Percentiles rank a stretch among this genome's conserved stretches.
These are phyloP conservation scores for Trichoderma afroharzianum DNA, from an alignment of 2,329 filamentous ascomycete genomes.

Conservation along the genomic window DNA sequence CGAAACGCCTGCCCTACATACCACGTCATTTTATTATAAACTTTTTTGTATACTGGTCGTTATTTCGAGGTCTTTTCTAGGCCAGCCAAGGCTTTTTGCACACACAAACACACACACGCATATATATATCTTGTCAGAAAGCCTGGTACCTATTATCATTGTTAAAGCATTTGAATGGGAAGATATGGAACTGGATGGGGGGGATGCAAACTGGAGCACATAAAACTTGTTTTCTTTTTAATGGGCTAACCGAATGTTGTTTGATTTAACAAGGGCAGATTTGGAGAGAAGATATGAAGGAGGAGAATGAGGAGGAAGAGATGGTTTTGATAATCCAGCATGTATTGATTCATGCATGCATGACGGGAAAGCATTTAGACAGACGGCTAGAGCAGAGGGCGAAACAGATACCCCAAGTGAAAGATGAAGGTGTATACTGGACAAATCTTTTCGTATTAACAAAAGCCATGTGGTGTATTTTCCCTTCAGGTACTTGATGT, in stretches of 20 bases:
- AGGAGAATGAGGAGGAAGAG: neutral
- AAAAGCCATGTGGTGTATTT: neutral
- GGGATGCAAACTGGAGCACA: neutral
- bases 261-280: neutral
- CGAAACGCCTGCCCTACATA: neutral
- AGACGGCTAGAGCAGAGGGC: neutral
- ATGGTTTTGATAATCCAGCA: neutral
- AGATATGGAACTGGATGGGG: neutral
- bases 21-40: neutral
- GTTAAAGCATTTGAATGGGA: neutral
- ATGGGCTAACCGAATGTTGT: neutral
- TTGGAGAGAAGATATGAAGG: neutral
- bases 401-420: conserved; percentile 2
- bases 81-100: neutral
- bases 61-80: neutral
- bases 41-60: neutral
- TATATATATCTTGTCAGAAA: neutral
- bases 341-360: neutral
- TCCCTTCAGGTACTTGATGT: too few relatives aligned
- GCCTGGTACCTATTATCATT: neutral
- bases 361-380: neutral
- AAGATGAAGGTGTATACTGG: conserved; percentile 10
- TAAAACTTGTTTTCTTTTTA: neutral
- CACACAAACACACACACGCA: neutral
- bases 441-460: neutral